Conservation (phyloP, 1,139 yeast species). For the Diutina ranongensis region DNA sequence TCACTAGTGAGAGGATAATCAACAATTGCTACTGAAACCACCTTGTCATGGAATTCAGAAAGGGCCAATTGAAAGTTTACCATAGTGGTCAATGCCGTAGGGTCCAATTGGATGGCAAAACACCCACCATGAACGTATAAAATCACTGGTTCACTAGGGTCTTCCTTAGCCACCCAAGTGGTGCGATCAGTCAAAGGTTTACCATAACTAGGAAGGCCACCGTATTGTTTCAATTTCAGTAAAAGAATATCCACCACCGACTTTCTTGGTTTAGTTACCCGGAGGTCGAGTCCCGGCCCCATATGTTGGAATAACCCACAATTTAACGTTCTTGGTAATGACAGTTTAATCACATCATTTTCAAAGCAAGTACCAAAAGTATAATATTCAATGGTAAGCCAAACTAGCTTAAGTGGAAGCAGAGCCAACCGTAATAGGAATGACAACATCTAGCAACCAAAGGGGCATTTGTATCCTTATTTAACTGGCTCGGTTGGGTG, state of each 20-base stretch:
- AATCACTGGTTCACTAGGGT: slow-evolving; percentile 3
- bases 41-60: background rate
- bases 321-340: background rate
- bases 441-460: background rate
- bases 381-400: background rate
- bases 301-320: slow-evolving; percentile 3
- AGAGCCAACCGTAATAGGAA: background rate
- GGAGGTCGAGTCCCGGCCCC: background rate
- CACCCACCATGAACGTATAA: slow-evolving; percentile 9
- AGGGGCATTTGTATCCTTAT: background rate
- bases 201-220: background rate
- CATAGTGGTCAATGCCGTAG: slow-evolving; percentile 6
- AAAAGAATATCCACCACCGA: background rate
- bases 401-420: slow-evolving; percentile 1
- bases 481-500: background rate
- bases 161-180: background rate
- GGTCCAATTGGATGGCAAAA: slow-evolving; percentile 9
- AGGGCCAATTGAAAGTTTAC: slow-evolving; percentile 7
- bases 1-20: slow-evolving; percentile 29
- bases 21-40: slow-evolving; percentile 20
- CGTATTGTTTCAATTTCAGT: background rate
- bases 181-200: background rate
- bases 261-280: background rate
- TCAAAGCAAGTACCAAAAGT: background rate
- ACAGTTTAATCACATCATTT: background rate